A percentile compares a stretch with the other conserved stretches of the same genome.
These are phyloP conservation scores for Penicillium nucicola DNA, from an alignment of 495 filamentous ascomycete species.

Conservation along the genomic window DNA sequence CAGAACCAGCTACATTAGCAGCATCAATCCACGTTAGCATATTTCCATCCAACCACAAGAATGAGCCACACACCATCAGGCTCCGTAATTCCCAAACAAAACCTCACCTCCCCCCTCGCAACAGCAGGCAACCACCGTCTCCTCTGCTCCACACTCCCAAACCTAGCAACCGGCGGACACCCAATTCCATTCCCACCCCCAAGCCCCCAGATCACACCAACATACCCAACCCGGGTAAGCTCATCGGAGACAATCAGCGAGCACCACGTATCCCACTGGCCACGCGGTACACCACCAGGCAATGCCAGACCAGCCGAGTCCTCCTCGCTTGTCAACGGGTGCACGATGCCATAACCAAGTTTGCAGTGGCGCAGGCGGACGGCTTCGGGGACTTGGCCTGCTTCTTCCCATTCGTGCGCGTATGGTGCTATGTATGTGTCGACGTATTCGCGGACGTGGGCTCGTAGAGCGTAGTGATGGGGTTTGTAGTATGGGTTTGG, in stretches of 20 bases:
- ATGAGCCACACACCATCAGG: conserved; percentile 40
- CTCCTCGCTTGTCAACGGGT: conserved; percentile 34
- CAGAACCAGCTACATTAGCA: conserved; percentile 39
- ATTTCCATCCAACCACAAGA: neutral
- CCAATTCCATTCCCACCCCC: conserved; percentile 53
- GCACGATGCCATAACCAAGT: conserved; percentile 35
- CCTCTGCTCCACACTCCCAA: conserved; percentile 49
- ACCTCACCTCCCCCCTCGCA: conserved; percentile 44
- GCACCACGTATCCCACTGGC: conserved; percentile 52
- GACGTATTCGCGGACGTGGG: conserved; percentile 43
- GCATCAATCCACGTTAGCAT: conserved; percentile 2
- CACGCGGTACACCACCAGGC: conserved; percentile 37
- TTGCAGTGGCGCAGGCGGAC: conserved; percentile 37
- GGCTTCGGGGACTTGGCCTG: conserved; percentile 39
- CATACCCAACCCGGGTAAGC: conserved; percentile 39
- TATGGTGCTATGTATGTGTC: conserved; percentile 41
- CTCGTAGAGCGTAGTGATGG: conserved; percentile 43
- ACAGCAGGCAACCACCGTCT: conserved; percentile 47
- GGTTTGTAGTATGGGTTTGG: conserved; percentile 48
- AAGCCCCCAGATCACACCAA: conserved; percentile 46
- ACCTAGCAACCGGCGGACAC: conserved; percentile 51
- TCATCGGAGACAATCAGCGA: conserved; percentile 47
- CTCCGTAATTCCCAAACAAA: conserved; percentile 56
- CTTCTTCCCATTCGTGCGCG: conserved; percentile 48
- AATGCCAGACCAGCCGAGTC: conserved; percentile 31